These are phyloP conservation scores for Pichia deserticola DNA, from an alignment of 805 yeast species.

Conservation along the genomic window DNA sequence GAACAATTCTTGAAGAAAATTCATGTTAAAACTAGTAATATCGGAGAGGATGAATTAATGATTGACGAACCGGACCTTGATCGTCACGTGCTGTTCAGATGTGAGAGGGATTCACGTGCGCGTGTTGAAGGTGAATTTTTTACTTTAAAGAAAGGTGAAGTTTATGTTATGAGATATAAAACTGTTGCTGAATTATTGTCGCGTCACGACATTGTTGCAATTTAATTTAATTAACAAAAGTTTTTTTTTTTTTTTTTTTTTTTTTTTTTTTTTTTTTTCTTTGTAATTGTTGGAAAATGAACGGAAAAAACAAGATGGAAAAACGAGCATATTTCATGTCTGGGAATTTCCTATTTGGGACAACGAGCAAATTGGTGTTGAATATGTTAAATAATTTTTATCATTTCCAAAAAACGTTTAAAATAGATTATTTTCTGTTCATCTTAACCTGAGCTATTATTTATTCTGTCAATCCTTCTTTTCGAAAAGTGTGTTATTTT, in stretches of 20 bases:
- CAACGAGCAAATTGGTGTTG: conserved; percentile 4
- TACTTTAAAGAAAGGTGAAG: conserved; percentile 49
- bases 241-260: no score
- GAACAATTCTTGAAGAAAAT: conserved; percentile 50
- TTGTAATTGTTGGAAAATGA: no score
- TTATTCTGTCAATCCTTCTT: no score
- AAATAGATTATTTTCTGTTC: no score
- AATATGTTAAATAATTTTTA: background rate
- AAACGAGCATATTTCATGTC: background rate
- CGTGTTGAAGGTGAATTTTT: background rate
- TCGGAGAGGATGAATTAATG: conserved; percentile 78
- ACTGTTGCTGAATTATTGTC: conserved; percentile 36
- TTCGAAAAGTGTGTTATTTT: no score
- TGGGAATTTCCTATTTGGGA: background rate
- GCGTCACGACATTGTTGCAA: conserved; percentile 36
- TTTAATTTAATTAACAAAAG: conserved; percentile 19
- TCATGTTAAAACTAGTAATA: conserved; percentile 34
- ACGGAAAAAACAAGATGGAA: no score
- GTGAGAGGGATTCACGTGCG: background rate
- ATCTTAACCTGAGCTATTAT: no score
- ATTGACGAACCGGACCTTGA: conserved; percentile 71
- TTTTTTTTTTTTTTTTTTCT: no score
- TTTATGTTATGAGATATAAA: conserved; percentile 68
- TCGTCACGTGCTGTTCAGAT: conserved; percentile 55
- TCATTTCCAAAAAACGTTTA: no score